Base-by-base conservation (phyloP, 768 basidiomycete species). In the Podaxis carcinomalis region DNA sequence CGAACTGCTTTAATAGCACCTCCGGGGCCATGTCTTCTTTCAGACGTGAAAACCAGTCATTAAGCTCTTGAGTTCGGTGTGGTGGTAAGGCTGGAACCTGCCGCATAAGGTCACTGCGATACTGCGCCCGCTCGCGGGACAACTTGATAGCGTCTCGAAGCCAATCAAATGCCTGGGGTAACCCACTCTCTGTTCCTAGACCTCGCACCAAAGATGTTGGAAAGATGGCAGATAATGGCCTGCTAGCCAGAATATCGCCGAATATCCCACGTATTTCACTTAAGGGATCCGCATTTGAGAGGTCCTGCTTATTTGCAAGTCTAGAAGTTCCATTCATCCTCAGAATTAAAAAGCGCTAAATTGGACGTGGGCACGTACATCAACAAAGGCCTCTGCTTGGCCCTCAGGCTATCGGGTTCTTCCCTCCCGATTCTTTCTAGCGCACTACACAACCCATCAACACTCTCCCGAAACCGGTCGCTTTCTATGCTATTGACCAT, bases 261-360 rank as follows among this genome's bases (percentile, higher is more conserved):
- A 77, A 75, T 1, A 60, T 59, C 32, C 68, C 65, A 7, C 73
- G 70, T 11, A 89, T 77, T 62, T 83, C 78, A 59, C 78, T 75
- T 4, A 82, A 70, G 39, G 78, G 73, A 68, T 83, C 75, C 32
- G 79, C 75, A 61, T 81, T 78, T 14, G 84, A 79, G 47, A 79
- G 62, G 72, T 89, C 86, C 67, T 83, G 80, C 70, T 88, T 88
- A 71, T 85, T 88, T 62, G 83, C 85, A 32, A 88, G 68, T 62
- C 78, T 80, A 44, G 42, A 9, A 32, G 23, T 36, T n/a, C 47
- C 28, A 19, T 5, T 19, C 6, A 28, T 25, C 3, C 7, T 27
- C 3, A 25, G 21, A 23, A 49, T 13, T 27, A 5, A 2, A 5
- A 2, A 14, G 25, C 47, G 7, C 19, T n/a, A 5, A 44, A 2